phyloP scores from a whole-genome alignment of 108 stramenopile species.

The Ochromonas danica region DNA sequence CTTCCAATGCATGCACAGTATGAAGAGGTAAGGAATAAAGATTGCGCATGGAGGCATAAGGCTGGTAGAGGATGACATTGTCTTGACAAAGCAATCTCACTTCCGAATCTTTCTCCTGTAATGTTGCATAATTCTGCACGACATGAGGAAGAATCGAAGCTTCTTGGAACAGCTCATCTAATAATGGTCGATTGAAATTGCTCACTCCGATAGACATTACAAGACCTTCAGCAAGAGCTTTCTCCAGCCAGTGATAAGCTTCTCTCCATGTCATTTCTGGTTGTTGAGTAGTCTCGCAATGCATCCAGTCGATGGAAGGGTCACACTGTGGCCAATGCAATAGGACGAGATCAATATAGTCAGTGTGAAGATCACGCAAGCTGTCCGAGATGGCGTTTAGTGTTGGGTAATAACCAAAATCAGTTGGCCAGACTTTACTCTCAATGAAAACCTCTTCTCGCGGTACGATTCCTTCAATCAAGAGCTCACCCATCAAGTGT shows the following conservation, averaged over 20 bases:
- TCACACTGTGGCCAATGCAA: slow-evolving; percentile 71
- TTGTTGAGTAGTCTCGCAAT: slow-evolving; percentile 8
- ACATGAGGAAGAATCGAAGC: slow-evolving; percentile 24
- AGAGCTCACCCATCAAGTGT: background rate
- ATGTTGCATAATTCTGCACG: slow-evolving; percentile 22
- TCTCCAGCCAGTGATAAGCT: background rate
- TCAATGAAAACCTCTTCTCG: slow-evolving; percentile 76
- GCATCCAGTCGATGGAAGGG: slow-evolving; percentile 28
- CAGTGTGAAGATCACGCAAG: slow-evolving; percentile 70
- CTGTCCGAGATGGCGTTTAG: slow-evolving; percentile 76
- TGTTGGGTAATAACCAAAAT: slow-evolving; percentile 62
- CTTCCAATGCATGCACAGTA: background rate
- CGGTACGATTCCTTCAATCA: background rate
- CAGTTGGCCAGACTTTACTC: slow-evolving; percentile 71
- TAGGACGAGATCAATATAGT: slow-evolving; percentile 80
- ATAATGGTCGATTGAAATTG: slow-evolving; percentile 1
- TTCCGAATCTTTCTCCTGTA: background rate
- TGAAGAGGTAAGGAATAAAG: background rate
- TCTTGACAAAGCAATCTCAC: background rate
- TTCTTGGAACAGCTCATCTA: background rate
- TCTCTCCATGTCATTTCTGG: slow-evolving; percentile 9
- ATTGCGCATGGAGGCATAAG: slow-evolving; percentile 29
- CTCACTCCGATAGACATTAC: slow-evolving; percentile 11
- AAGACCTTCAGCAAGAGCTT: background rate
- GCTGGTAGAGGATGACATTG: background rate